Conservation (phyloP, 2,329 filamentous ascomycete species). For the Curvularia hawaiiensis region DNA sequence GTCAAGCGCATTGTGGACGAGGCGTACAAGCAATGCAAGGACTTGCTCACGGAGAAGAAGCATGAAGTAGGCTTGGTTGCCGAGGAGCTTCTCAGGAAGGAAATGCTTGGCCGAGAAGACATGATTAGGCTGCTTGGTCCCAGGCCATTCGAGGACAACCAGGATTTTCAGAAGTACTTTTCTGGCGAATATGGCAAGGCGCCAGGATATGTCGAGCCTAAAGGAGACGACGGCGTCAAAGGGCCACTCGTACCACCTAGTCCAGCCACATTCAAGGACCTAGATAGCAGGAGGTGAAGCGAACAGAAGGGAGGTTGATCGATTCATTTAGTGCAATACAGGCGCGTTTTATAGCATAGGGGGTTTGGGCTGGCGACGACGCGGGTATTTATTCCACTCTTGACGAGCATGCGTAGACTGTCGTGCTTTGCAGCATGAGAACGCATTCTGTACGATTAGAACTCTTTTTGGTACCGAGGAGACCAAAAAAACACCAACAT, state of each 20-base stretch:
- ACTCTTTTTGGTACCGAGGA: neutral
- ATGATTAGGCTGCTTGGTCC: slow-evolving; percentile 87
- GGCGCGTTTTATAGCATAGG: slow-evolving; percentile 4
- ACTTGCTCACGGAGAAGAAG: slow-evolving; percentile 84
- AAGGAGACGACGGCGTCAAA: slow-evolving; percentile 41
- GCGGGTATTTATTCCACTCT: slow-evolving; percentile 14
- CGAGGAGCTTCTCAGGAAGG: slow-evolving; percentile 90
- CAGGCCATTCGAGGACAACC: slow-evolving; percentile 80
- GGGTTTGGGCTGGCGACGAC: neutral
- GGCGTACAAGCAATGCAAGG: slow-evolving; percentile 88
- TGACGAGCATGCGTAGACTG: slow-evolving; percentile 7
- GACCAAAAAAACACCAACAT: slow-evolving; percentile 3
- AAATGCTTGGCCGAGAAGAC: slow-evolving; percentile 89
- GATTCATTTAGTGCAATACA: slow-evolving; percentile 1
- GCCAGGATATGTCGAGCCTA: slow-evolving; percentile 41
- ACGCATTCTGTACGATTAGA: slow-evolving; percentile 4
- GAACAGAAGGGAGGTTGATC: neutral
- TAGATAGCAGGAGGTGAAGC: slow-evolving; percentile 14
- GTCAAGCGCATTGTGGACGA: slow-evolving; percentile 90
- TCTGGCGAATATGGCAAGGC: slow-evolving; percentile 46
- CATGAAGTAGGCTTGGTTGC: slow-evolving; percentile 86
- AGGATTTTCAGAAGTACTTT: slow-evolving; percentile 96
- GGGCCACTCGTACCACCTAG: slow-evolving; percentile 42
- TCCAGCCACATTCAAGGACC: slow-evolving; percentile 30
- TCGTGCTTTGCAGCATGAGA: slow-evolving; percentile 3